These are phyloP conservation scores for Blastobotrys chiropterorum DNA, from an alignment of 805 yeast species.

Conservation along the genomic window DNA sequence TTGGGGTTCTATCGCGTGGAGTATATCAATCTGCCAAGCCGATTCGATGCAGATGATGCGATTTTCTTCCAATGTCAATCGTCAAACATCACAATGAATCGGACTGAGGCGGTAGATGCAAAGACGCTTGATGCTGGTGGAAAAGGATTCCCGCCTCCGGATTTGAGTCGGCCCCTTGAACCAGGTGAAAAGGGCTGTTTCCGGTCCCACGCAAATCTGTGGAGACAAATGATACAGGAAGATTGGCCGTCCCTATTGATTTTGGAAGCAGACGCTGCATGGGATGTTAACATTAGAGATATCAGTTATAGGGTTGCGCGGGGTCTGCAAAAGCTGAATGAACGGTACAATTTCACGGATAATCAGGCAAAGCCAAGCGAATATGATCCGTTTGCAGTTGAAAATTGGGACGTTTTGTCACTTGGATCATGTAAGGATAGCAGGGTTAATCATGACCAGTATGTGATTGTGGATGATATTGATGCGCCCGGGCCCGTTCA, in stretches of 20 bases:
- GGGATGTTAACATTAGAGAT: slow-evolving; percentile 10
- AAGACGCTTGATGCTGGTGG: not conserved
- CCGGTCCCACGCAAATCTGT: slow-evolving; percentile 12
- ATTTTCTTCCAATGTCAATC: slow-evolving; percentile 8
- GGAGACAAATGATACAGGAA: slow-evolving; percentile 10
- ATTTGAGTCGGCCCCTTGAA: not conserved
- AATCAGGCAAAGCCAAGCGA: not conserved
- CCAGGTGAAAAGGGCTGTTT: slow-evolving; percentile 6
- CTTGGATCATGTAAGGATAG: slow-evolving; percentile 10
- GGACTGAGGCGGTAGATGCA: slow-evolving; percentile 3
- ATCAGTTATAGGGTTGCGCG: slow-evolving; percentile 3
- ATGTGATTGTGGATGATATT: slow-evolving; percentile 6
- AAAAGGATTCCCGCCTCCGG: slow-evolving; percentile 9
- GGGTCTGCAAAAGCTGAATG: slow-evolving; percentile 9
- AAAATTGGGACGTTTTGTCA: slow-evolving; percentile 11
- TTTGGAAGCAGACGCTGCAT: slow-evolving; percentile 15
- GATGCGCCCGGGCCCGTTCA: slow-evolving; percentile 1
- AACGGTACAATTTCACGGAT: slow-evolving; percentile 1
- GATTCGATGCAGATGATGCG: slow-evolving; percentile 12
- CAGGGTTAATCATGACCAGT: not conserved
- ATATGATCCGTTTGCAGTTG: slow-evolving; percentile 10
- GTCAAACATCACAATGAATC: slow-evolving; percentile 3
- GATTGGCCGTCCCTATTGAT: slow-evolving; percentile 8
- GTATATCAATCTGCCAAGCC: slow-evolving; percentile 9
- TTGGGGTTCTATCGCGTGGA: slow-evolving; percentile 11